Evolutionary conservation across 2,329 filamentous ascomycete genomes (phyloP).

Genomic region (Chrysoporthe austroafricana): DNA sequence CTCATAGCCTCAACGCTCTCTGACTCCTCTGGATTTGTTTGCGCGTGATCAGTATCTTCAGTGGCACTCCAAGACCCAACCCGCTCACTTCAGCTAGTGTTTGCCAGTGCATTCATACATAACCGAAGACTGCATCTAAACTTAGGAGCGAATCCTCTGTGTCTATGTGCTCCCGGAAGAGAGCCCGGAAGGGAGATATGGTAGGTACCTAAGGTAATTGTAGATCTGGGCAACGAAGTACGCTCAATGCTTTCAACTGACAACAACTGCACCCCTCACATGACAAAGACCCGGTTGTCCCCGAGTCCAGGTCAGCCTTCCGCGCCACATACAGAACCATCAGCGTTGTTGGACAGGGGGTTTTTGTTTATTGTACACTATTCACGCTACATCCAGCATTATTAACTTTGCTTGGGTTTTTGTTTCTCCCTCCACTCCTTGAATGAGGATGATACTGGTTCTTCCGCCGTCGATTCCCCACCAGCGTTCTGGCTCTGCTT

Average conservation of each 20-base stretch:
- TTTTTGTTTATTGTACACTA: constrained; percentile 9
- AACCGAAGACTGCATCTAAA: not conserved
- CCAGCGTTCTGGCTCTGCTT: not conserved
- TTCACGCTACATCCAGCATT: not conserved
- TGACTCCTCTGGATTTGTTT: not conserved
- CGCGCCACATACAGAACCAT: not conserved
- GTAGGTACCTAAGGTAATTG: too few species aligned
- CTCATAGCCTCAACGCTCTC: not conserved
- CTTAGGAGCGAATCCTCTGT: not conserved
- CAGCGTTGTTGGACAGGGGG: not conserved
- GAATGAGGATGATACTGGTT: constrained; percentile 13
- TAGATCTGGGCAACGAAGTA: not conserved
- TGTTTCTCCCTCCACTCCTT: constrained; percentile 25
- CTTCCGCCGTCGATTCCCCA: not conserved
- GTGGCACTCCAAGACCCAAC: not conserved
- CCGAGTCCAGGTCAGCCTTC: not conserved
- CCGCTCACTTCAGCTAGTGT: not conserved
- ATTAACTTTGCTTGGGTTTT: not conserved
- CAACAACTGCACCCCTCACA: not conserved
- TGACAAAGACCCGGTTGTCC: not conserved
- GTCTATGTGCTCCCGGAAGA: not conserved
- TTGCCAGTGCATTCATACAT: not conserved
- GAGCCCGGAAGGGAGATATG: too few species aligned
- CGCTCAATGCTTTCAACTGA: not conserved
- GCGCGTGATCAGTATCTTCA: not conserved